Conservation (phyloP, 202 grass and related monocot species). For the Tripidium arundinaceum region DNA sequence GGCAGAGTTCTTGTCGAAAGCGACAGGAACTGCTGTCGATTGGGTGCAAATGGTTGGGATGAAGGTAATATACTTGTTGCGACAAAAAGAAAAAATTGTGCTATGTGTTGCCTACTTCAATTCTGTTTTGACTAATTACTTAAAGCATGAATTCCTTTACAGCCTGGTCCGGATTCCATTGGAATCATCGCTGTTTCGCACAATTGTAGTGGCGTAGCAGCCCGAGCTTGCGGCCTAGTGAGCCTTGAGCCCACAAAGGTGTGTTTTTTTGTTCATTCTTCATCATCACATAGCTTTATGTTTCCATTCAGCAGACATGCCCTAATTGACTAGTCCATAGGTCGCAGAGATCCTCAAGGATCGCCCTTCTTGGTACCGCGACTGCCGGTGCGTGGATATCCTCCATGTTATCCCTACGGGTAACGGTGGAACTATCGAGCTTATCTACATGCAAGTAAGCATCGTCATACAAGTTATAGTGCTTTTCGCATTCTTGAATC, state of each 20-base stretch:
- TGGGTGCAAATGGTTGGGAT: conserved; percentile 99
- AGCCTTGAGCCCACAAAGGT: conserved; percentile 96
- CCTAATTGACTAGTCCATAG: conserved; percentile 47
- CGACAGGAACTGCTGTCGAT: conserved; percentile 96
- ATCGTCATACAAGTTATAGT: conserved; percentile 10
- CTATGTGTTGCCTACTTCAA: conserved; percentile 22
- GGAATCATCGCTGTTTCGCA: conserved; percentile 99
- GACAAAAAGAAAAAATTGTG: conserved; percentile 5
- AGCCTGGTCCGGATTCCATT: conserved; percentile 99
- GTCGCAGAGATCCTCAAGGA: conserved; percentile 98
- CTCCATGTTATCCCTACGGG: conserved; percentile 81
- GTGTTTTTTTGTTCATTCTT: conserved; percentile 17
- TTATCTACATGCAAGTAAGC: conserved; percentile 96
- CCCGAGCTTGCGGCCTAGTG: conserved; percentile 96
- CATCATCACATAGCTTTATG: conserved; percentile 34
- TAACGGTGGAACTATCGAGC: conserved; percentile 93
- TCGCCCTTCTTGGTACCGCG: conserved; percentile 91
- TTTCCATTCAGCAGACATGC: conserved; percentile 23
- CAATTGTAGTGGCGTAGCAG: conserved; percentile 90
- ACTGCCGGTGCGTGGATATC: conserved; percentile 83
- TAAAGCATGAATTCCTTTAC: conserved; percentile 30
- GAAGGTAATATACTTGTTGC: conserved; percentile 59
- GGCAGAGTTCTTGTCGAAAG: conserved; percentile 96
- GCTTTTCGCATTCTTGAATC: not conserved
- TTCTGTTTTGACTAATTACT: conserved; percentile 4